Percentiles rank a stretch among this genome's conserved stretches.
phyloP scores from a whole-genome alignment of 805 yeast genomes.

The Monosporozyma unispora region DNA sequence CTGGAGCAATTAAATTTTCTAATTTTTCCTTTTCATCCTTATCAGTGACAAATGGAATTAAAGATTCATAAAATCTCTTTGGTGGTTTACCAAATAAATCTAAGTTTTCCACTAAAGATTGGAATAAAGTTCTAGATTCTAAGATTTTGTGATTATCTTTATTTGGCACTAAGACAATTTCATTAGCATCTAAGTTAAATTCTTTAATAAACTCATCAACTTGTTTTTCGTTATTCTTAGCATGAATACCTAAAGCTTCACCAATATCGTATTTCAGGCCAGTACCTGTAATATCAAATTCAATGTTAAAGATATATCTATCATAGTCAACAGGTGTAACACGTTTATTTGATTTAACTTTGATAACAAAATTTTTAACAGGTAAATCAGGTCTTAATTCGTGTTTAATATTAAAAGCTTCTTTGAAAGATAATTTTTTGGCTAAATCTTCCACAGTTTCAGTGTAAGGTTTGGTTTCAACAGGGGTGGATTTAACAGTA shows the following conservation, averaged over 20 bases:
- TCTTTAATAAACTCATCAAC: constrained; percentile 61
- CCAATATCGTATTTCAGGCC: constrained; percentile 89
- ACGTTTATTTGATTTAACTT: constrained; percentile 84
- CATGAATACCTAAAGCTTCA: constrained; percentile 94
- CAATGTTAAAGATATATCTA: constrained; percentile 93
- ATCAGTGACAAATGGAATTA: constrained; percentile 65
- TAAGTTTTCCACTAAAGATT: constrained; percentile 66
- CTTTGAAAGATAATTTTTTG: constrained; percentile 68
- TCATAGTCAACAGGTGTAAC: constrained; percentile 84
- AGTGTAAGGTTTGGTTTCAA: constrained; percentile 18
- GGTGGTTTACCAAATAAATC: constrained; percentile 95
- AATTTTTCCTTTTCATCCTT: constrained; percentile 55
- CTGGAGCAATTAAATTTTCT: constrained; percentile 58
- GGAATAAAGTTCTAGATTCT: constrained; percentile 77
- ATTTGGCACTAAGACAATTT: constrained; percentile 61
- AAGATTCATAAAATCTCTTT: constrained; percentile 81
- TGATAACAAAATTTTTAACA: constrained; percentile 72
- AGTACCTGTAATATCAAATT: constrained; percentile 84
- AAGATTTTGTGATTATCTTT: constrained; percentile 46
- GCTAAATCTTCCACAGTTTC: constrained; percentile 45
- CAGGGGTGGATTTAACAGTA: constrained; percentile 28
- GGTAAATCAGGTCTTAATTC: constrained; percentile 85
- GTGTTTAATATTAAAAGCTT: constrained; percentile 54
- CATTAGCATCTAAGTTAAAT: constrained; percentile 65
- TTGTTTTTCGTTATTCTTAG: constrained; percentile 59